Conservation (phyloP, 768 basidiomycete genomes). For the Trametopsis cervina region DNA sequence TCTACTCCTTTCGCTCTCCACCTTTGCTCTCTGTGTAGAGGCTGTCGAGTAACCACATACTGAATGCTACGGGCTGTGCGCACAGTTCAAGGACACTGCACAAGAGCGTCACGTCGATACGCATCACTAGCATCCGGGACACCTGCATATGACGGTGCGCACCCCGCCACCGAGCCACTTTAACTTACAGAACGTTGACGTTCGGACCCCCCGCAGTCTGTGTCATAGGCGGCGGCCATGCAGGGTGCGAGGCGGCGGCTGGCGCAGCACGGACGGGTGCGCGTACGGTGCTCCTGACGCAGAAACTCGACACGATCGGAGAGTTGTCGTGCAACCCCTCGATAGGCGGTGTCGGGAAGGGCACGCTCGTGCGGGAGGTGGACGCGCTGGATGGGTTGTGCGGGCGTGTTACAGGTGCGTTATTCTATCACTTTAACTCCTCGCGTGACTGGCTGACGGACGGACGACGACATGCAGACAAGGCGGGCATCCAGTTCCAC, state of each 20-base stretch:
- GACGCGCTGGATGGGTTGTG: constrained; percentile 88
- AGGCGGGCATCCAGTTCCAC: constrained; percentile 84
- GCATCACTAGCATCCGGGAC: constrained; percentile 11
- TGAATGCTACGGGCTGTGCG: too few relatives aligned
- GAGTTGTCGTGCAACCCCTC: constrained; percentile 89
- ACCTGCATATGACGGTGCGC: constrained; percentile 12
- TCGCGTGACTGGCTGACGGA: neutral
- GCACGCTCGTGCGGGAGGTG: constrained; percentile 84
- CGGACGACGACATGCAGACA: constrained; percentile 41
- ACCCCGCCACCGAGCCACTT: neutral
- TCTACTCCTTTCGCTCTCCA: too few relatives aligned
- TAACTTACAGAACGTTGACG: neutral
- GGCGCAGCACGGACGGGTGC: constrained; percentile 82
- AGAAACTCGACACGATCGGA: constrained; percentile 75
- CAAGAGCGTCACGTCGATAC: constrained; percentile 2
- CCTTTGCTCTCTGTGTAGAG: too few relatives aligned
- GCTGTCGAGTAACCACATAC: too few relatives aligned
- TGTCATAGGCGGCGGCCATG: constrained; percentile 89
- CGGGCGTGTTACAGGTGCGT: constrained; percentile 71
- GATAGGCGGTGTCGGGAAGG: constrained; percentile 89
- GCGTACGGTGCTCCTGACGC: constrained; percentile 73
- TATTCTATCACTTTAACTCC: neutral
- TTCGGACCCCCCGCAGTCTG: constrained; percentile 42
- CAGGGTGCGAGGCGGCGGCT: constrained; percentile 87
- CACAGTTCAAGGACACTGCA: neutral